Percentiles rank a stretch among this genome's conserved stretches.
Conservation (phyloP, 2,329 filamentous ascomycete species). For the Zymoseptoria passerinii region DNA sequence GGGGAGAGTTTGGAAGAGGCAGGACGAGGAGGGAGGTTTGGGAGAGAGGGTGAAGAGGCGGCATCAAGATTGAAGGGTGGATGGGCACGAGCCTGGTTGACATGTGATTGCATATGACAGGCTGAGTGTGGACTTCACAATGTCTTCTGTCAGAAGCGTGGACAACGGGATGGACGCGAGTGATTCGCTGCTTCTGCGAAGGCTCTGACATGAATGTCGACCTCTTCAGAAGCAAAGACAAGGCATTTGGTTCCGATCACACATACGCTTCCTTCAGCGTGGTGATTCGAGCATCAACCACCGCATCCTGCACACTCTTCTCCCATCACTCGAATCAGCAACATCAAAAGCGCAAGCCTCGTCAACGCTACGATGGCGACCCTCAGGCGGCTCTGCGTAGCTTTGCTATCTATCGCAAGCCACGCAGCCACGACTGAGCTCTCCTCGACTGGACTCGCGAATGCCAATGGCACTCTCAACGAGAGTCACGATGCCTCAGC, state of each 20-base stretch:
- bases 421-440: not conserved
- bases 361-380: not conserved
- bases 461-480: not conserved
- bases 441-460: not conserved
- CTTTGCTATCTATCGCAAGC: not conserved
- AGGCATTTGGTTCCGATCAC: not conserved
- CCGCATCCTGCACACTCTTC: not conserved
- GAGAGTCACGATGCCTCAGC: not conserved
- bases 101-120: not conserved
- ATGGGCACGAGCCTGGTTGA: not conserved
- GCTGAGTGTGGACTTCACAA: not conserved
- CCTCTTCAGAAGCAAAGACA: not conserved
- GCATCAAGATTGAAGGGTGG: not conserved
- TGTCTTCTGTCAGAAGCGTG: not conserved
- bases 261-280: not conserved
- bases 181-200: not conserved
- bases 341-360: not conserved
- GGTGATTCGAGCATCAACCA: not conserved
- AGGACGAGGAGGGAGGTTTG: constrained; percentile 11
- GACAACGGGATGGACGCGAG: not conserved
- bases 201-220: not conserved
- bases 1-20: constrained; percentile 8
- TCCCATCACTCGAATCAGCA: not conserved
- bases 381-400: not conserved
- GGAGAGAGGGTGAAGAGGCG: constrained; percentile 1